These are phyloP conservation scores for Aureobasidium sp. DNA, from an alignment of 2,329 filamentous ascomycete species.

Conservation along the genomic window DNA sequence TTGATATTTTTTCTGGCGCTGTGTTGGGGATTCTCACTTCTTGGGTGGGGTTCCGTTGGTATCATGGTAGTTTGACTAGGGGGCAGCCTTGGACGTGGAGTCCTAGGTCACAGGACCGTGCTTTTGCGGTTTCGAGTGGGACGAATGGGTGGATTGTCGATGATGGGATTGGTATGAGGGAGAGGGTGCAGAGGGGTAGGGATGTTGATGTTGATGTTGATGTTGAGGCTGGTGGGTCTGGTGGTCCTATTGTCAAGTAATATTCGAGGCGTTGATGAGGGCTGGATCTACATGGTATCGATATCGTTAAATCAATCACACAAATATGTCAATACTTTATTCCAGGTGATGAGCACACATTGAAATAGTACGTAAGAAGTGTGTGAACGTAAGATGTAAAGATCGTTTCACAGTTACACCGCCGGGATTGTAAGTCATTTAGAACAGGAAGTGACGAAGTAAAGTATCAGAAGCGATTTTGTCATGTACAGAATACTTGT, in stretches of 20 bases:
- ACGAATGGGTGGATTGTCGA: constrained; percentile 11
- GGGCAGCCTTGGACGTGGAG: constrained; percentile 90
- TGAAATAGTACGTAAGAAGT: too few relatives aligned
- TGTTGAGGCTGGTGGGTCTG: constrained; percentile 2
- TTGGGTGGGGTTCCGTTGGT: constrained; percentile 73
- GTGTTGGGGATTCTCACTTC: constrained; percentile 65
- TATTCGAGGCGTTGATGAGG: neutral
- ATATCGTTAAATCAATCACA: too few relatives aligned
- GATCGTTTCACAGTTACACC: neutral
- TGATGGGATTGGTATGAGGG: neutral
- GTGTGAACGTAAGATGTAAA: neutral
- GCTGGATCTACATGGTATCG: too few relatives aligned
- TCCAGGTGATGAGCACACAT: too few relatives aligned
- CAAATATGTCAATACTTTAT: too few relatives aligned
- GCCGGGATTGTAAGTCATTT: neutral
- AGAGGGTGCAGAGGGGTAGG: constrained; percentile 3
- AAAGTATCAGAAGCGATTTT: neutral
- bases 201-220: constrained; percentile 2
- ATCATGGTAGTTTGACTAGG: constrained; percentile 71
- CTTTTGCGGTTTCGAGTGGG: constrained; percentile 43
- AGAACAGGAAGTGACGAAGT: neutral
- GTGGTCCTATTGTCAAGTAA: neutral
- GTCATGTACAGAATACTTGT: neutral
- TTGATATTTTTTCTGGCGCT: constrained; percentile 84
- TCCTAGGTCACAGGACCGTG: constrained; percentile 62